Conservation (phyloP, 2,329 filamentous ascomycete species). For the Rasamsonia emersonii region DNA sequence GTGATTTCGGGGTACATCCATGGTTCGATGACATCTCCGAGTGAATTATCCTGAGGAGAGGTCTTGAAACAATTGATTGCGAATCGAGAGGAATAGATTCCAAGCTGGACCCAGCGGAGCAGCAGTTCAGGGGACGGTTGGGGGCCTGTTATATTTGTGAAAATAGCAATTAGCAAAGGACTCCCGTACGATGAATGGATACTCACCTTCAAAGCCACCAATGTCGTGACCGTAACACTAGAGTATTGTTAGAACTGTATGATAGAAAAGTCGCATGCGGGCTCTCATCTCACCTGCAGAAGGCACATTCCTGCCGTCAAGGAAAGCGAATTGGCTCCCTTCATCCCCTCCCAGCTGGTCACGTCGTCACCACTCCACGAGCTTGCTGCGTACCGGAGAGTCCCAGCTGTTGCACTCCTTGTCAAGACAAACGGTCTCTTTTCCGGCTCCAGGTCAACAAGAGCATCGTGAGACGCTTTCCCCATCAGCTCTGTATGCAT, state of each 20-base stretch:
- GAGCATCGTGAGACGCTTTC: slow-evolving; percentile 61
- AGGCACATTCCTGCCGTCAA: slow-evolving; percentile 60
- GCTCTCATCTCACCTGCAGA: slow-evolving; percentile 51
- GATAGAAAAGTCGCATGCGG: not conserved
- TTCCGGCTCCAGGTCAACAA: slow-evolving; percentile 50
- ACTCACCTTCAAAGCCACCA: slow-evolving; percentile 59
- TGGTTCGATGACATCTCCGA: slow-evolving; percentile 67
- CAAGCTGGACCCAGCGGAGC: slow-evolving; percentile 65
- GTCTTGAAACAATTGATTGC: slow-evolving; percentile 77
- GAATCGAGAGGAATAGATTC: slow-evolving; percentile 60
- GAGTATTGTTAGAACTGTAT: slow-evolving; percentile 2
- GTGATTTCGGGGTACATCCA: slow-evolving; percentile 68
- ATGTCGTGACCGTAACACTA: slow-evolving; percentile 65
- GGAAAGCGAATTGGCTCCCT: slow-evolving; percentile 60
- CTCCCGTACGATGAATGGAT: not conserved
- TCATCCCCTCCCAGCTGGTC: slow-evolving; percentile 66
- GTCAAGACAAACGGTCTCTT: slow-evolving; percentile 61
- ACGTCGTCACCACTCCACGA: slow-evolving; percentile 70
- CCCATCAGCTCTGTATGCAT: slow-evolving; percentile 64
- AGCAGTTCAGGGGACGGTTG: slow-evolving; percentile 63
- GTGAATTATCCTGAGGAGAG: slow-evolving; percentile 52
- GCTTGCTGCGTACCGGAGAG: slow-evolving; percentile 60
- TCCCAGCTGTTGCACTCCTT: slow-evolving; percentile 61
- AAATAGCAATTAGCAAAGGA: not conserved
- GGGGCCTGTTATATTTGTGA: slow-evolving; percentile 28